Evolutionary conservation across 768 basidiomycete genomes (phyloP).

Genomic region (Kwoniella botswanensis): DNA sequence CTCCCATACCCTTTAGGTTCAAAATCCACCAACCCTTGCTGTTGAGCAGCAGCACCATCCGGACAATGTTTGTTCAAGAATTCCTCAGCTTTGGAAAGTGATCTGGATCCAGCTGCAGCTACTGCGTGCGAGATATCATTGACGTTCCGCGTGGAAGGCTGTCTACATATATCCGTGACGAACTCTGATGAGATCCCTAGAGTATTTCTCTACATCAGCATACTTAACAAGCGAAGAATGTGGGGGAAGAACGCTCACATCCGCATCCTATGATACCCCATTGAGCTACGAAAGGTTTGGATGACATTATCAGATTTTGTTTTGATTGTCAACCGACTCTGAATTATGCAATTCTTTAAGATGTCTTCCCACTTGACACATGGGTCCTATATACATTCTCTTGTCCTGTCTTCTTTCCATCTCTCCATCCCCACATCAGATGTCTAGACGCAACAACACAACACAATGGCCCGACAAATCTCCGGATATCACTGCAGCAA

Average conservation of each 20-base stretch:
- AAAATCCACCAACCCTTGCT: constrained; percentile 36
- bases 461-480: not conserved
- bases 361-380: too few species aligned
- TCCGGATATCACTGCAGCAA: not conserved
- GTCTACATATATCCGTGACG: constrained; percentile 44
- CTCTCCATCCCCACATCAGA: not conserved
- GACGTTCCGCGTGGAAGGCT: constrained; percentile 32
- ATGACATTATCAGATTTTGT: constrained; percentile 2
- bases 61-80: constrained; percentile 49
- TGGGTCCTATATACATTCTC: not conserved
- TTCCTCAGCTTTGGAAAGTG: constrained; percentile 41
- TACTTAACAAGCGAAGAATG: not conserved
- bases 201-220: not conserved
- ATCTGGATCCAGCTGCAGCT: constrained; percentile 51
- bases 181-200: constrained; percentile 49
- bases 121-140: constrained; percentile 52
- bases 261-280: constrained; percentile 50
- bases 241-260: constrained; percentile 24
- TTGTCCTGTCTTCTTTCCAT: not conserved
- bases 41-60: constrained; percentile 43
- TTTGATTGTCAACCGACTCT: too few species aligned
- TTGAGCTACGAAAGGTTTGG: constrained; percentile 38
- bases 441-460: not conserved
- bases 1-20: constrained; percentile 41
- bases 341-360: too few species aligned